Evolutionary conservation across 73 alveolate species (phyloP), one percentile per base, ranked within the genome.

Genomic region (Strombidium stylifer): DNA sequence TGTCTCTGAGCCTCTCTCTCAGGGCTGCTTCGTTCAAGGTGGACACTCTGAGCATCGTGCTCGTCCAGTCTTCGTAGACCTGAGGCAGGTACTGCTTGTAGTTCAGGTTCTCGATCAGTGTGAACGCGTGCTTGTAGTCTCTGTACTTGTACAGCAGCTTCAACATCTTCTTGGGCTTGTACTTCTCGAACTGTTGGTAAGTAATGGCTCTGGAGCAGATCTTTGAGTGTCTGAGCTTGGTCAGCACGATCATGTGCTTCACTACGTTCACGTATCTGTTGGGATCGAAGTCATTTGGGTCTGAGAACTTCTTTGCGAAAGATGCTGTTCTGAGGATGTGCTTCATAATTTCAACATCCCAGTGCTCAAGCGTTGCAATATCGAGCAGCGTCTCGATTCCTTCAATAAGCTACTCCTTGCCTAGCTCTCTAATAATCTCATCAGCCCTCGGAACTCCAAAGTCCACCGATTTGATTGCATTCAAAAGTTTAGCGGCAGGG

Each of bases 41-140:
- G 2, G 84, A 69, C 23, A 30, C 32, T 34, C 69, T 79, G 3
- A 79, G 73, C 58, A 69, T 24, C 7, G 90, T 59, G 32, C 39
- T 25, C 24, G 81, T 69, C 90, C 90, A 79, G 20, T 79, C 90
- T 53, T 79, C 90, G 48, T 79, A 79, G 12, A 55, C 53, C 70
- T 58, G n/a, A 18, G 72, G 31, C 28, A 41, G 23, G 34, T 41
- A 59, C 54, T 78, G 73, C 53, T 79, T 79, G 28, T 69, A 21
- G 47, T 79, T 79, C 42, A 79, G 54, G 15, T 37, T 34, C 18
- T 69, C 76, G 0, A 59, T 55, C 36, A 68, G 36, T n/a, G 10
- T 16, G 18, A 50, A 14, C 16, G 75, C 90, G 19, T 53, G 24
- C 48, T 30, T 70, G 62, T 79, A 79, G 42, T 79, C 90, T 36